phyloP scores from a whole-genome alignment of 495 filamentous ascomycete genomes.

The Neurospora tetrasperma region DNA sequence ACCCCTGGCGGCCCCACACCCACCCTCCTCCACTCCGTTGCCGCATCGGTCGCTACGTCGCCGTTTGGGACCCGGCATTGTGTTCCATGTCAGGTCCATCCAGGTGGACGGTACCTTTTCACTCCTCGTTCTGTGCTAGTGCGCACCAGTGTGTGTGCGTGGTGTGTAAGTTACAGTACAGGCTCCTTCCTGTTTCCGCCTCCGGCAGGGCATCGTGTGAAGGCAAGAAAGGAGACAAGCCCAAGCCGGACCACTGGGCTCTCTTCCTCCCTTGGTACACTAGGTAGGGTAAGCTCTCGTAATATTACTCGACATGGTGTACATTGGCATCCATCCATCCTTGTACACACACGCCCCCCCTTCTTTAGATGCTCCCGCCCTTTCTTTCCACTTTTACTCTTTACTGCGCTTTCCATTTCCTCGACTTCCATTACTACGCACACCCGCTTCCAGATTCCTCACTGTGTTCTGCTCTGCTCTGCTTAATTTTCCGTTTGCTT shows the following conservation, averaged over 20 bases:
- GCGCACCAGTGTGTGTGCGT: not conserved
- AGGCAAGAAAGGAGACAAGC: not conserved
- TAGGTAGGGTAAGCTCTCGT: not conserved
- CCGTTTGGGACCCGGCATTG: conserved; percentile 3
- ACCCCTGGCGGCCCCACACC: not conserved
- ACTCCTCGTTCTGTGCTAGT: not conserved
- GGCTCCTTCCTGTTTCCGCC: conserved; percentile 3
- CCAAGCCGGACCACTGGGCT: not conserved
- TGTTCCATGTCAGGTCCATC: conserved; percentile 1
- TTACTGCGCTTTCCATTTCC: not conserved
- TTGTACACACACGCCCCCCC: conserved; percentile 2
- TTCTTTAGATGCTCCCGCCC: conserved; percentile 10
- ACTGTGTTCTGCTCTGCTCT: not conserved
- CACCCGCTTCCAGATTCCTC: not conserved
- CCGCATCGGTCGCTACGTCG: not conserved
- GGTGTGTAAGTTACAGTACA: not conserved
- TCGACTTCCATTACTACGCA: not conserved
- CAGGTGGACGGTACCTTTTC: not conserved
- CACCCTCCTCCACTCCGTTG: not conserved
- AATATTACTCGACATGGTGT: not conserved
- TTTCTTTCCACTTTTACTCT: conserved; percentile 2
- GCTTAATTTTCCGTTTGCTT: not conserved
- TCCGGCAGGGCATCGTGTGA: conserved; percentile 11
- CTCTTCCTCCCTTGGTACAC: conserved; percentile 1
- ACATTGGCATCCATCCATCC: not conserved